Base-by-base conservation (phyloP, 1,284 basidiomycete genomes). In the Austroboletus olivaceoglutinosus region DNA sequence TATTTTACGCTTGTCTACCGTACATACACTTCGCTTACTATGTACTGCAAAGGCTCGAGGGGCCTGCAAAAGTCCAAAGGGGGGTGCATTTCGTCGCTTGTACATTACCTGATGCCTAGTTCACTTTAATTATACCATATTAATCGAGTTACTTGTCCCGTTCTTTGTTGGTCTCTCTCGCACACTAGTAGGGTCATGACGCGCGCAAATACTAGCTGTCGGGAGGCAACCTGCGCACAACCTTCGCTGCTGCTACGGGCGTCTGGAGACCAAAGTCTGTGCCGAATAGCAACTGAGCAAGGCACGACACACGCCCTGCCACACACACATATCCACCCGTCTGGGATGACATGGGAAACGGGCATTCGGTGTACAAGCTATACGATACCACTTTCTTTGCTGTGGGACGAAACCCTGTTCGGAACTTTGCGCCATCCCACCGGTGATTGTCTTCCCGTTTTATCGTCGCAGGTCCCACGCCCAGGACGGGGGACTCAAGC, bases 41-140 rank as follows among this genome's bases (percentile, higher is more conserved):
- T 56, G 52, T 57, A 59, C 46, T 46, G 54, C 59, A 38, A 40
- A 18, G 16, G 12, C 8, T 13, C 10, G 22, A n/a, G 3, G 4
- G 16, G 43, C 45, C 29, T 41, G 52, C 44, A 33, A 47, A 38
- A 50, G 51, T 23, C 21, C 39, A 41, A 48, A 58, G 47, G 47
- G 47, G 50, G 60, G 50, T 53, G 60, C 51, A 53, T 54, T 52
- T 40, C 19, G 48, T 48, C 48, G 46, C 56, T 42, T 68, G 66
- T 66, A 68, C 66, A 56, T 55, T 68, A 68, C 53, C 58, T 53
- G 59, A 48, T 57, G 21, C 39, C 48, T 59, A 67, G 51, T 53
- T 40, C 31, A 41, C 49, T 46, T 62, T 67, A 70, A 70, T 67
- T 70, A 67, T 67, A 63, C 65, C 62, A 49, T 67, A 67, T 68